Base-by-base conservation (phyloP, 164 flowering plant genomes). In the Stephania yunnanensis region DNA sequence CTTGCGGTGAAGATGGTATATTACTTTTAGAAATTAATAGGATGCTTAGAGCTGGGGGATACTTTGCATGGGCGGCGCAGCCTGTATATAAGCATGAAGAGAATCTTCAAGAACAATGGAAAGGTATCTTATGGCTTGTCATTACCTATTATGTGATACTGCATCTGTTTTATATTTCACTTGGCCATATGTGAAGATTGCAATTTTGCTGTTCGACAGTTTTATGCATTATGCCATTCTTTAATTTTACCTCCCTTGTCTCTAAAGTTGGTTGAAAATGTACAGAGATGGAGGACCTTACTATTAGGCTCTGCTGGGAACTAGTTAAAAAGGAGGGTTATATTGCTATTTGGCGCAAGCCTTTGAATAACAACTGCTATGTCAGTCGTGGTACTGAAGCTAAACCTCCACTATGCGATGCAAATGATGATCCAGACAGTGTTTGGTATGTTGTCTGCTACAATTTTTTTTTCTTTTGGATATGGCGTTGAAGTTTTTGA, bases 321-420 rank as follows among this genome's bases (percentile, higher is more conserved):
- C 93, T 94, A 78, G 90, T 94, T 73, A 88, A 87, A 46, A 91
- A 88, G 82, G 94, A 90, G 81, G 97, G 94, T n/a, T 87, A 91
- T 76, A 78, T 92, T 78, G 92, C 95, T 68, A 89, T 92, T 67
- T 94, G 95, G 98, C 82, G 81, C 77, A 92, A 92, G 79, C 95
- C 97, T 44, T 70, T 84, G 36, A 79, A 88, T 77, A 92, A 92
- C 83, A 85, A 78, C 71, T 94, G 97, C 82, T 94, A 92, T 83
- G 74, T 91, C 52, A 86, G 71, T 73, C 96, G 92, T 63, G 87
- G 84, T 72, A 81, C 77, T 73, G 90, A 85, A 65, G 73, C 74
- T 29, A 70, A 73, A 71, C 98, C 97, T 77, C 91, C 95, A 29
- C 71, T 93, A 68, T 91, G 97, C 85, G 94, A 86, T 64, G 74